Evolutionary conservation across 345 rosid genomes (phyloP).

Genomic region (Salix dunnii): DNA sequence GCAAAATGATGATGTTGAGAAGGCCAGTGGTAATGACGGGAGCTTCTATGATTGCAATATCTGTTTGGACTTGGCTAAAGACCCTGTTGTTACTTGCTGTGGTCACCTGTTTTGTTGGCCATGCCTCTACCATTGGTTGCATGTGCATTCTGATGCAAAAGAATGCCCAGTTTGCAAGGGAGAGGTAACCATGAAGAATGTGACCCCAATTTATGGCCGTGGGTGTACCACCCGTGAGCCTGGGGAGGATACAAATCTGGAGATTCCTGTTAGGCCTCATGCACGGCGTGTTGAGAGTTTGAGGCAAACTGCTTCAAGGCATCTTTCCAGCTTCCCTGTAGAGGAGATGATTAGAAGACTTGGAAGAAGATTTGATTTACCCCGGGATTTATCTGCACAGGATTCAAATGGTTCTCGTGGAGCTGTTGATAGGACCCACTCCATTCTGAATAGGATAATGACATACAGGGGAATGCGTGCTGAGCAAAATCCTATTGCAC

Average conservation of each 20-base stretch:
- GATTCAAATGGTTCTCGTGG: constrained; percentile 35
- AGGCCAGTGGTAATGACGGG: constrained; percentile 54
- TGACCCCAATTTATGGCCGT: constrained; percentile 85
- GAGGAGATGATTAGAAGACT: constrained; percentile 82
- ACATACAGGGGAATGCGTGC: constrained; percentile 68
- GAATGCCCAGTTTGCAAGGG: constrained; percentile 99
- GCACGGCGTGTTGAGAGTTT: constrained; percentile 80
- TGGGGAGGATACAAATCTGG: constrained; percentile 54
- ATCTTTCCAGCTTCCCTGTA: constrained; percentile 56
- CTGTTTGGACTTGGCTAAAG: constrained; percentile 29
- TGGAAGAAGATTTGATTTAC: constrained; percentile 61
- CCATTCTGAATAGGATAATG: constrained; percentile 59
- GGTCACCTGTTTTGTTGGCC: constrained; percentile 38
- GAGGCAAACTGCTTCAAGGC: constrained; percentile 76
- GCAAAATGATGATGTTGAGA: constrained; percentile 54
- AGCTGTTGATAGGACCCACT: constrained; percentile 44
- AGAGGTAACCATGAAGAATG: constrained; percentile 69
- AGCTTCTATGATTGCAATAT: constrained; percentile 45
- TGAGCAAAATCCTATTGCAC: constrained; percentile 50
- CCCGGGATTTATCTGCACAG: constrained; percentile 41
- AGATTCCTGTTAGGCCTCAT: constrained; percentile 75
- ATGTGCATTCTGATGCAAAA: constrained; percentile 63
- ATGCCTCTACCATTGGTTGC: constrained; percentile 25
- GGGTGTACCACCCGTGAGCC: constrained; percentile 50
- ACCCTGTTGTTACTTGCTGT: constrained; percentile 30